These are phyloP conservation scores for Fusarium sp. DNA, from an alignment of 2,329 filamentous ascomycete genomes.

Conservation along the genomic window DNA sequence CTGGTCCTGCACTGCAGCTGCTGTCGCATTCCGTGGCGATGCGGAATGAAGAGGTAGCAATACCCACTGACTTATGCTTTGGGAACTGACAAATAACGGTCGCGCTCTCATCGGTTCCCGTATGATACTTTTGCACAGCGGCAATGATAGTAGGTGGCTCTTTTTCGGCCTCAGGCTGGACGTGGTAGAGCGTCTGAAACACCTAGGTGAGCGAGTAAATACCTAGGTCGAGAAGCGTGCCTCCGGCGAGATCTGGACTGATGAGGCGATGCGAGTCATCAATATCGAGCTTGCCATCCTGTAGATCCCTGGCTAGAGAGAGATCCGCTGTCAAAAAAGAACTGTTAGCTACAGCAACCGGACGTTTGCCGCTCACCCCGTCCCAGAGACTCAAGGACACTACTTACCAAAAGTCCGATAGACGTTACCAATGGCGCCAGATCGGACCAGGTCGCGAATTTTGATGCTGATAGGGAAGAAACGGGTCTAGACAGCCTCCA, in stretches of 20 bases:
- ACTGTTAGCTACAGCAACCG: conserved; percentile 23
- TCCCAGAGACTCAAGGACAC: too few relatives aligned
- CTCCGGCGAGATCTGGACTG: conserved; percentile 86
- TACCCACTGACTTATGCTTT: conserved; percentile 76
- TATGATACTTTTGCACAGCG: conserved; percentile 80
- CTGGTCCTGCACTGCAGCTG: conserved; percentile 72
- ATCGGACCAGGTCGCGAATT: conserved; percentile 75
- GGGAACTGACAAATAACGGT: conserved; percentile 85
- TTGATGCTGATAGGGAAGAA: conserved; percentile 89
- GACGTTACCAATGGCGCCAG: conserved; percentile 72
- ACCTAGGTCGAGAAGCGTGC: conserved; percentile 86
- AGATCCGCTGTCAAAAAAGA: conserved; percentile 69
- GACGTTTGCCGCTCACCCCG: too few relatives aligned
- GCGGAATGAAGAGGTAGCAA: conserved; percentile 78
- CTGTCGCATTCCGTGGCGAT: conserved; percentile 74
- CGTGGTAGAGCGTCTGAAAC: conserved; percentile 90
- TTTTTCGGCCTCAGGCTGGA: conserved; percentile 77
- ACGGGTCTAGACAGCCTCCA: conserved; percentile 92
- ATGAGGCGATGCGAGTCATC: conserved; percentile 81
- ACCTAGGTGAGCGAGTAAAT: conserved; percentile 94
- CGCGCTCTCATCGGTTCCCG: conserved; percentile 85
- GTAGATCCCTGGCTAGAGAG: conserved; percentile 72
- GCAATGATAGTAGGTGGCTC: conserved; percentile 78
- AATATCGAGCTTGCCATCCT: conserved; percentile 71
- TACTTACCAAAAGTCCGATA: conserved; percentile 70